These are phyloP conservation scores for Fusarium neocosmosporiellum DNA, from an alignment of 2,329 filamentous ascomycete species.

Conservation along the genomic window DNA sequence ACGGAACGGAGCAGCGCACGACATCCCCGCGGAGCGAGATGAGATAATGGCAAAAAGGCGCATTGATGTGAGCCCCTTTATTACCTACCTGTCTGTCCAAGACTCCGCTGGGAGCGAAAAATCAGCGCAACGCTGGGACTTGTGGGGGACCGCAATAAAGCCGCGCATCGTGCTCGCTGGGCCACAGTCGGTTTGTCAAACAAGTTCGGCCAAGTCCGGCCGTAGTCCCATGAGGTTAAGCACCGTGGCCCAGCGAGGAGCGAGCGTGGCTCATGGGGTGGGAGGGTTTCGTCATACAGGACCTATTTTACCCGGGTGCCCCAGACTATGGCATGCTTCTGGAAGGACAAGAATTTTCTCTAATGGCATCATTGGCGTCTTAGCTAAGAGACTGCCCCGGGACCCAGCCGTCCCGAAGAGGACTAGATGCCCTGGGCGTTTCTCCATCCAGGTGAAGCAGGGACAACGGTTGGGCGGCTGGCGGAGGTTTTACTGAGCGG, in stretches of 20 bases:
- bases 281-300: slow-evolving; percentile 34
- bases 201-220: slow-evolving; percentile 44
- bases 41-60: slow-evolving; percentile 20
- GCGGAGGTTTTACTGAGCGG: slow-evolving; percentile 29
- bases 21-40: slow-evolving; percentile 31
- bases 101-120: slow-evolving; percentile 19
- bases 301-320: slow-evolving; percentile 17
- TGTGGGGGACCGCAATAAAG: slow-evolving; percentile 38
- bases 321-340: slow-evolving; percentile 45
- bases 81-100: slow-evolving; percentile 1
- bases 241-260: slow-evolving; percentile 17
- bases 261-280: slow-evolving; percentile 21
- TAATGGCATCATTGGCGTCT: slow-evolving; percentile 38
- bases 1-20: slow-evolving; percentile 5
- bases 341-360: slow-evolving; percentile 45
- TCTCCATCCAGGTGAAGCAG: slow-evolving; percentile 26
- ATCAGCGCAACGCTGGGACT: slow-evolving; percentile 32
- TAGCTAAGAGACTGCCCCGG: slow-evolving; percentile 21
- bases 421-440: slow-evolving; percentile 30
- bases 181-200: slow-evolving; percentile 42
- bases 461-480: slow-evolving; percentile 32
- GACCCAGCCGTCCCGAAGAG: slow-evolving; percentile 14
- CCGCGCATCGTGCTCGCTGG: slow-evolving; percentile 37
- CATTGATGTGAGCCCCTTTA: slow-evolving; percentile 39
- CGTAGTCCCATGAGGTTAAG: slow-evolving; percentile 37